Evolutionary conservation across 495 filamentous ascomycete genomes (phyloP), one percentile per base, ranked within the genome.

Genomic region (Xylaria sp.): DNA sequence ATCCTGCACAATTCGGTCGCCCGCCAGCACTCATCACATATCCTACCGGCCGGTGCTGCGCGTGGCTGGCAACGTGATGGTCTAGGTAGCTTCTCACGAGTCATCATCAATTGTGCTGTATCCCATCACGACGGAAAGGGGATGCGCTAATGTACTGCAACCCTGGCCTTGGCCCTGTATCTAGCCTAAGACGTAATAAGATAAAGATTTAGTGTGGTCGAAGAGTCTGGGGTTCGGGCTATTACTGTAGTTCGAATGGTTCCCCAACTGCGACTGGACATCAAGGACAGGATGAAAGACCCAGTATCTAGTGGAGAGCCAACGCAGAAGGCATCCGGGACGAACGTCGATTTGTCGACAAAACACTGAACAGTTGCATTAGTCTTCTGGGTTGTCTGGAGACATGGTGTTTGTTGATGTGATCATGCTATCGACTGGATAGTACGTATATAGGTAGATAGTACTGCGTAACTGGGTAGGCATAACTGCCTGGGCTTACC

Each of bases 131-230:
- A 33, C 66, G 66, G 66, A 61, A 68, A 58, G 37, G 53, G 66
- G 24, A 68, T 68, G 66, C 66, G 55, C 66, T 68, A 68, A 68
- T 58, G 66, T 68, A 40, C 52, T 68, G 66, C 66, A 68, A 67
- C 64, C 64, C 64, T n/a, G n/a, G 43, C 12, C 24, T 55, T 65
- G 43, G 26, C 26, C 50, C 64, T 57, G 24, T 41, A 40, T 66
- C 63, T 19, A 26, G 63, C 43, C 43, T 43, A 67, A 67, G 50
- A 67, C 64, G 48, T 43, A 57, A 67, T 41, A 67, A 67, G 64
- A 67, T 24, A 57, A 57, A 67, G 12, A 21, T 35, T 64, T 50
- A 48, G 37, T 41, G 37, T 37, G 58, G n/a, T 41, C 14, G 58
- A 17, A 17, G 31, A 58, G 55, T 58, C 55, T 58, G 55, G 55